A percentile compares a stretch with the other conserved stretches of the same genome.
These are phyloP conservation scores for Barnettozyma vustinii DNA, from an alignment of 805 yeast genomes.

Conservation along the genomic window DNA sequence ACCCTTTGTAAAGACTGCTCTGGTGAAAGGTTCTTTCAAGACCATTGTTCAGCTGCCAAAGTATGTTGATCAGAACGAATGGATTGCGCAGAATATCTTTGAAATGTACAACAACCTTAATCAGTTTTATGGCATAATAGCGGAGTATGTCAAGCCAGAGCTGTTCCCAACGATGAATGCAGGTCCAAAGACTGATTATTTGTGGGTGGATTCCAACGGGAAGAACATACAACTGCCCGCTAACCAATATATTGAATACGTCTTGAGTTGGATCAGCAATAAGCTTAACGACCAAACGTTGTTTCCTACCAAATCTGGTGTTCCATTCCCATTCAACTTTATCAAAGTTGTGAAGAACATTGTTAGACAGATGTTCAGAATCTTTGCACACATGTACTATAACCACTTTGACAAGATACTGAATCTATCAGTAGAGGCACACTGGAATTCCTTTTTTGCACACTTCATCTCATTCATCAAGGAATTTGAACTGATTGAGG, in stretches of 20 bases:
- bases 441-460: constrained; percentile 96
- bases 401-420: constrained; percentile 91
- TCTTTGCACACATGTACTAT: constrained; percentile 91
- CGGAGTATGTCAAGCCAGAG: constrained; percentile 88
- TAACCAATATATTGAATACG: constrained; percentile 85
- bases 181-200: constrained; percentile 84
- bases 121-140: constrained; percentile 84
- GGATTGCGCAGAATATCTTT: constrained; percentile 91
- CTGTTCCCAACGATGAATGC: constrained; percentile 93
- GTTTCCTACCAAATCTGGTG: constrained; percentile 87
- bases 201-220: constrained; percentile 81
- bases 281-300: constrained; percentile 84
- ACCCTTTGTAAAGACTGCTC: constrained; percentile 88
- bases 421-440: constrained; percentile 92
- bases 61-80: constrained; percentile 90
- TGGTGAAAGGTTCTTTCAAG: constrained; percentile 94
- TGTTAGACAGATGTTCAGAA: constrained; percentile 86
- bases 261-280: constrained; percentile 81
- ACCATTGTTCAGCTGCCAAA: constrained; percentile 94
- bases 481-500: constrained; percentile 78
- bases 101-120: constrained; percentile 83
- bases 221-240: constrained; percentile 88
- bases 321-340: constrained; percentile 85
- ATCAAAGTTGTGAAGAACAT: constrained; percentile 80
- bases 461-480: constrained; percentile 85